These are phyloP conservation scores for Xylaria nigripes DNA, from an alignment of 495 filamentous ascomycete species.

Conservation along the genomic window DNA sequence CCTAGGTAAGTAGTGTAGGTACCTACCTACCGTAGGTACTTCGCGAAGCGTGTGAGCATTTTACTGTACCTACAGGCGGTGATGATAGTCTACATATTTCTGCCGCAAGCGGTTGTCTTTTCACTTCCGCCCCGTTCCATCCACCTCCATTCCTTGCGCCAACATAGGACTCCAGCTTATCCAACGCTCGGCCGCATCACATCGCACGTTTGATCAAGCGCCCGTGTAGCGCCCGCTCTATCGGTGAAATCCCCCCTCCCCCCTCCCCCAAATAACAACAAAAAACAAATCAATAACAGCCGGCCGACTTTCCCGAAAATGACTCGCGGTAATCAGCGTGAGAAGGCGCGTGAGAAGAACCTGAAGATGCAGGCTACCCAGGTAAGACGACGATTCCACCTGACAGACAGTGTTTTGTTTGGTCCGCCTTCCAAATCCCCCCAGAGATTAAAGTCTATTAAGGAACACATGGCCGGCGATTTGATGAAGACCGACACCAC, in stretches of 20 bases:
- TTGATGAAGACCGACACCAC: background rate
- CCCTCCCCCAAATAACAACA: background rate
- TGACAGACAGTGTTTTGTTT: slow-evolving; percentile 7
- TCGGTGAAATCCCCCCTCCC: background rate
- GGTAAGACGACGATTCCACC: slow-evolving; percentile 35
- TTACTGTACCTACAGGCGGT: background rate
- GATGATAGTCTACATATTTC: slow-evolving; percentile 2
- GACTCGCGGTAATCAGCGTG: slow-evolving; percentile 90
- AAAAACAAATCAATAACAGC: background rate
- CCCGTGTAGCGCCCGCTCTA: slow-evolving; percentile 3
- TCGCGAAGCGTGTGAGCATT: background rate
- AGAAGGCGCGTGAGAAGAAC: slow-evolving; percentile 76
- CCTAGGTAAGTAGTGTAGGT: no score
- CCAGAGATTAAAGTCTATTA: background rate
- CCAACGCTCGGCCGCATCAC: background rate
- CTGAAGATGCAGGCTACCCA: slow-evolving; percentile 52
- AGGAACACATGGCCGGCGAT: background rate
- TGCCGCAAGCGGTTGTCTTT: slow-evolving; percentile 1
- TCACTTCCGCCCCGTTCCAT: slow-evolving; percentile 3
- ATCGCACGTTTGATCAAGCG: slow-evolving; percentile 15
- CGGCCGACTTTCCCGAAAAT: slow-evolving; percentile 39
- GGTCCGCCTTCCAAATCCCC: background rate
- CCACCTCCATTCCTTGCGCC: background rate
- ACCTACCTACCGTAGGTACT: no score
- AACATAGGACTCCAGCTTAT: background rate